Evolutionary conservation across 208 protist genomes (phyloP).

Genomic region (Angomonas ambiguus): DNA sequence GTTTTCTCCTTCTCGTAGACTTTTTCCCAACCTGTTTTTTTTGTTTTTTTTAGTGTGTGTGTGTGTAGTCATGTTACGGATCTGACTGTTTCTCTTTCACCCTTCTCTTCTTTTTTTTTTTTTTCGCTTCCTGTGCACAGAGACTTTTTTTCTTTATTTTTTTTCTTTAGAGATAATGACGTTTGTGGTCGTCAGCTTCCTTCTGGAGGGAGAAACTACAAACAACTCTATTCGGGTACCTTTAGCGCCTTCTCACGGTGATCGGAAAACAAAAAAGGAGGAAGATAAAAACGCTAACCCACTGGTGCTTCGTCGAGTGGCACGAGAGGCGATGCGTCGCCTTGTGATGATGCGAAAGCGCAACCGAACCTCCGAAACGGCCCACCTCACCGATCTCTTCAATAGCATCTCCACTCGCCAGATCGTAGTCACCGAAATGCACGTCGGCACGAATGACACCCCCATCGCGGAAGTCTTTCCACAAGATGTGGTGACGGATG

Average conservation of each 20-base stretch:
- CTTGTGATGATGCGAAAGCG: conserved; percentile 13
- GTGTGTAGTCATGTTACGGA: too few relatives aligned
- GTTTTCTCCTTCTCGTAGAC: too few relatives aligned
- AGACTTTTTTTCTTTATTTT: neutral
- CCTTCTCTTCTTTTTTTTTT: neutral
- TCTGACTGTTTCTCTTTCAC: neutral
- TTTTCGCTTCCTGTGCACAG: neutral
- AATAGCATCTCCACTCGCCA: neutral
- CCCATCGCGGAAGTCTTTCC: neutral
- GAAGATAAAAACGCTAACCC: neutral
- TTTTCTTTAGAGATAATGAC: neutral
- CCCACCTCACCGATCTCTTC: neutral
- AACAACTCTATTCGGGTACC: conserved; percentile 35
- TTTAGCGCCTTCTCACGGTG: conserved; percentile 16
- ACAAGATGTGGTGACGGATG: conserved; percentile 7
- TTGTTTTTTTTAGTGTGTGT: neutral
- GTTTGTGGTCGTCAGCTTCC: conserved; percentile 1
- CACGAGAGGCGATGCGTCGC: conserved; percentile 48
- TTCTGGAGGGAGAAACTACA: neutral
- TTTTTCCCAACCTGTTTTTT: too few relatives aligned
- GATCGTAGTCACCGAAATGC: conserved; percentile 4
- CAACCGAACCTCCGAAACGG: neutral
- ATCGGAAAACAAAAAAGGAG: conserved; percentile 5
- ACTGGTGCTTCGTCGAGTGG: conserved; percentile 29
- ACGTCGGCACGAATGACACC: neutral